Evolutionary conservation across 441 rosid species (phyloP).

Genomic region (Syzygium syzygioides): DNA sequence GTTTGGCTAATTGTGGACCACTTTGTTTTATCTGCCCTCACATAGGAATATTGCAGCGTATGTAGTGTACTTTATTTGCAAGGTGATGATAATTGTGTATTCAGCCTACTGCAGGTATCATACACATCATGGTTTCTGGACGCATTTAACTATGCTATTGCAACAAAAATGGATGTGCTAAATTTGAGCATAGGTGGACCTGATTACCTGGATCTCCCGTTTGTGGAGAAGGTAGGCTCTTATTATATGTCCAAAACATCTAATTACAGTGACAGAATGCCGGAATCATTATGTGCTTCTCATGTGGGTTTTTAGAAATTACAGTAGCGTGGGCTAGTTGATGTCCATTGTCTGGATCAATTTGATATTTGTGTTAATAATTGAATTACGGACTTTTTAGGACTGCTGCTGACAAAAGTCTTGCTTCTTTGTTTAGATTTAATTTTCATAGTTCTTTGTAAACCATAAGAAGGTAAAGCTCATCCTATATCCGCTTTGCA

Average conservation of each 20-base stretch:
- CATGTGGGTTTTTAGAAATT: not conserved
- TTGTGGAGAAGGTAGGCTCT: slow-evolving; percentile 80
- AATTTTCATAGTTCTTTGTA: not conserved
- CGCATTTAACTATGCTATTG: slow-evolving; percentile 97
- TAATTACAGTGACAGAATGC: not conserved
- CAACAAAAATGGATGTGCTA: slow-evolving; percentile 88
- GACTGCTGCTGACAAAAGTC: not conserved
- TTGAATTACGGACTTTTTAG: not conserved
- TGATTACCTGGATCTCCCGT: slow-evolving; percentile 97
- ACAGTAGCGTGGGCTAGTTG: not conserved
- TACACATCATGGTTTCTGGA: slow-evolving; percentile 99
- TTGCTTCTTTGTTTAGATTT: not conserved
- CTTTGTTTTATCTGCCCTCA: not conserved
- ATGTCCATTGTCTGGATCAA: not conserved
- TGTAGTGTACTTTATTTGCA: slow-evolving; percentile 13
- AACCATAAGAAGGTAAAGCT: not conserved
- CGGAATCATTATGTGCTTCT: not conserved
- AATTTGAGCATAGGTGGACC: slow-evolving; percentile 99
- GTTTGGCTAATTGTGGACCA: not conserved
- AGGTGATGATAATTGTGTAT: slow-evolving; percentile 74
- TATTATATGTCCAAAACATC: not conserved
- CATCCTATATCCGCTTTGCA: not conserved
- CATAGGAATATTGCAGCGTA: not conserved
- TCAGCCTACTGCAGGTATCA: slow-evolving; percentile 99
- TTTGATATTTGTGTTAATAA: not conserved